Percentiles rank a stretch among this genome's conserved stretches.
Evolutionary conservation across 1,139 yeast species (phyloP).

Genomic region (Candida glucosophila): DNA sequence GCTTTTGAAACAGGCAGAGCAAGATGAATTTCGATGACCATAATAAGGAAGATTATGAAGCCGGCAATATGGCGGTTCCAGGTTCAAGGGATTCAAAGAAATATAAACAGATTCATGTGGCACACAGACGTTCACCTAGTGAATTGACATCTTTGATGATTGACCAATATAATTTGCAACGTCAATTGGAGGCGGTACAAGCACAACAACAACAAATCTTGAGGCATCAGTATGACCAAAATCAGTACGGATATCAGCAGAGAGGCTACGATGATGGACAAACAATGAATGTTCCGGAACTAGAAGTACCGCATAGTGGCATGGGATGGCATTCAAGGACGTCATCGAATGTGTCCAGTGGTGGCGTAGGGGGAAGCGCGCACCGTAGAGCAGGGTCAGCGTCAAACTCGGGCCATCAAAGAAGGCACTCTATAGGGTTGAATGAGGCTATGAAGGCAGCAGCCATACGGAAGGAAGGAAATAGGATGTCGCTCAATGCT

Average conservation of each 20-base stretch:
- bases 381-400: slow-evolving; percentile 34
- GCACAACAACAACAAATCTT: slow-evolving; percentile 85
- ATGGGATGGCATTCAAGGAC: slow-evolving; percentile 32
- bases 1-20: too few relatives aligned
- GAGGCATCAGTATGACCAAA: slow-evolving; percentile 49
- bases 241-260: slow-evolving; percentile 8
- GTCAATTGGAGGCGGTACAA: slow-evolving; percentile 84
- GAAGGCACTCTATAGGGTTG: slow-evolving; percentile 89
- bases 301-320: slow-evolving; percentile 21
- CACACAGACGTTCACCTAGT: slow-evolving; percentile 89
- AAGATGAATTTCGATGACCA: slow-evolving; percentile 1
- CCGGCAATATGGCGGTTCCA: too few relatives aligned
- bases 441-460: slow-evolving; percentile 98
- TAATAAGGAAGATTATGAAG: slow-evolving; percentile 7
- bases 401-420: slow-evolving; percentile 54
- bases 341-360: slow-evolving; percentile 18
- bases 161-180: slow-evolving; percentile 87
- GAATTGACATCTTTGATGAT: slow-evolving; percentile 93
- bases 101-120: slow-evolving; percentile 60
- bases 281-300: slow-evolving; percentile 9
- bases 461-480: slow-evolving; percentile 66
- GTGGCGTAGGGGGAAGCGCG: slow-evolving; percentile 7
- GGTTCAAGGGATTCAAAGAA: slow-evolving; percentile 17
- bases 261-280: slow-evolving; percentile 9
- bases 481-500: slow-evolving; percentile 30